phyloP scores from a whole-genome alignment of 2,329 filamentous ascomycete species.

The Chrysoporthe austroafricana region DNA sequence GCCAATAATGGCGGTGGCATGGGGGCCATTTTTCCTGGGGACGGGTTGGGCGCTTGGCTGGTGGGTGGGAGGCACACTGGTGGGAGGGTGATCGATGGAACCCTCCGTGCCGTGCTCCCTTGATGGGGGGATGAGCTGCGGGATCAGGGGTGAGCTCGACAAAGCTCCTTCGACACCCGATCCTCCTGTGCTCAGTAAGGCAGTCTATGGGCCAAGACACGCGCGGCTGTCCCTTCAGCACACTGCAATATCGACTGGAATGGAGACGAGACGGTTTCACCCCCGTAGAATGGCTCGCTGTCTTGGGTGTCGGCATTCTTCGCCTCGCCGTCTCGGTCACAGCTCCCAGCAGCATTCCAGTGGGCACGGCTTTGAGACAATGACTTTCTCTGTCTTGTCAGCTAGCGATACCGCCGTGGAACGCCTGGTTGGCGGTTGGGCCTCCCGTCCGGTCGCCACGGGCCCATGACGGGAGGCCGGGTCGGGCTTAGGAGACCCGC shows the following conservation, averaged over 20 bases:
- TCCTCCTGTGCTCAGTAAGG: not conserved
- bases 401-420: not conserved
- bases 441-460: slow-evolving; percentile 9
- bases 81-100: slow-evolving; percentile 3
- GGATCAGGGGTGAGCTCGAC: not conserved
- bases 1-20: slow-evolving; percentile 4
- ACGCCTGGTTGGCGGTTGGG: not conserved
- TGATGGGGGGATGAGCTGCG: not conserved
- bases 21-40: not conserved
- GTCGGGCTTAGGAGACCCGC: slow-evolving; percentile 2
- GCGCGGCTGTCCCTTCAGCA: not conserved
- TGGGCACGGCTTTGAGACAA: not conserved
- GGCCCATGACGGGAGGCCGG: not conserved
- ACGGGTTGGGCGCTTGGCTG: not conserved
- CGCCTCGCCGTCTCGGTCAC: not conserved
- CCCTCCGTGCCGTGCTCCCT: not conserved
- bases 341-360: not conserved
- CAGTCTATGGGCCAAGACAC: no score
- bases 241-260: not conserved
- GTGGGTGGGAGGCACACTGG: not conserved
- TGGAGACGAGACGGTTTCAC: not conserved
- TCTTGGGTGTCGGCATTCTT: not conserved
- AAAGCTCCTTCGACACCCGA: not conserved
- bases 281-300: not conserved
- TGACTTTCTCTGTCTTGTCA: not conserved